phyloP scores from a whole-genome alignment of 139 green algal species.

The Chlorella sp. region DNA sequence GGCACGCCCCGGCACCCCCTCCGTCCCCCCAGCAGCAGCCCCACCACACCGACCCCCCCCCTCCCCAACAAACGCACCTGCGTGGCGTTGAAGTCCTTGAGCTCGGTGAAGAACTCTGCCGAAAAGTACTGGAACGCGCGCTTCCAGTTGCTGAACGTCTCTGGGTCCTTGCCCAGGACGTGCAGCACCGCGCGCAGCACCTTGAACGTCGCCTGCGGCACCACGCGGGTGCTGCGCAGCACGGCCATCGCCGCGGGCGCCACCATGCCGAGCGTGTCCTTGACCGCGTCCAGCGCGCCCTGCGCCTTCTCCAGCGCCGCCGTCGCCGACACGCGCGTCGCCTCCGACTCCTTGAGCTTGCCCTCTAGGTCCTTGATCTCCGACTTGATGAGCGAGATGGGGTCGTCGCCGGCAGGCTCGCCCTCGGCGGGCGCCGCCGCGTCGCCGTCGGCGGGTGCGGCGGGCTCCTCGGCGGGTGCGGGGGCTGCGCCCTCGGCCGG shows the following conservation, averaged over 20 bases:
- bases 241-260: background rate
- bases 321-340: background rate
- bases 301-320: constrained; percentile 24
- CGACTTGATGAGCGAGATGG: constrained; percentile 9
- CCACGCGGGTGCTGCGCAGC: constrained; percentile 17
- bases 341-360: constrained; percentile 12
- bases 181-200: constrained; percentile 41
- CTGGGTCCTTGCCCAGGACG: constrained; percentile 38
- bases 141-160: constrained; percentile 37
- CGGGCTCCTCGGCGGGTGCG: constrained; percentile 5
- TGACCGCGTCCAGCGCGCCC: constrained; percentile 22
- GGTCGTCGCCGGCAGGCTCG: constrained; percentile 15
- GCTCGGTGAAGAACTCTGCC: constrained; percentile 30
- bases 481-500: background rate
- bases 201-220: constrained; percentile 47
- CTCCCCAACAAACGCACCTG: too few species aligned
- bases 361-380: constrained; percentile 2
- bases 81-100: constrained; percentile 36
- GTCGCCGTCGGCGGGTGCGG: constrained; percentile 11
- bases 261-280: background rate
- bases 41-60: too few species aligned
- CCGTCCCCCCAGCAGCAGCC: too few species aligned
- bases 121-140: constrained; percentile 22
- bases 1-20: too few species aligned
- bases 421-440: constrained; percentile 1